These are phyloP conservation scores for Penicillium waksmanii DNA, from an alignment of 495 filamentous ascomycete species.

Conservation along the genomic window DNA sequence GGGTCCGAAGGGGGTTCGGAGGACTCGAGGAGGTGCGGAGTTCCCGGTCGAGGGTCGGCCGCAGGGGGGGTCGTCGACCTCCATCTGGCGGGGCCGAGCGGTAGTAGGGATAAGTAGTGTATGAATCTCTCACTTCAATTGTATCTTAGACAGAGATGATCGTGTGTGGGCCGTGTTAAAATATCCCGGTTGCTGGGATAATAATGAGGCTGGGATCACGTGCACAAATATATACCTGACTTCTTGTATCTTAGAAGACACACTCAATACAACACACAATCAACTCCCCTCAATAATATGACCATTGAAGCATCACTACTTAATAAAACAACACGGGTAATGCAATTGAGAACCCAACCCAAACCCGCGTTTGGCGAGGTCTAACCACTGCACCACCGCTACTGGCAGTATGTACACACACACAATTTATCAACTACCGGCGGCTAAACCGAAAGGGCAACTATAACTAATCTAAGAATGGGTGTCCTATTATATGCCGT, in stretches of 20 bases:
- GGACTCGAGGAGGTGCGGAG: constrained; percentile 2
- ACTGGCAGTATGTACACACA: no score
- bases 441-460: no score
- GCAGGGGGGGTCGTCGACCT: constrained; percentile 4
- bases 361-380: no score
- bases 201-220: not conserved
- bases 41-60: constrained; percentile 2
- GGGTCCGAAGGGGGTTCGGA: constrained; percentile 3
- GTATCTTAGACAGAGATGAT: not conserved
- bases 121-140: not conserved
- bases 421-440: no score
- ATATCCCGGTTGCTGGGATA: constrained; percentile 1
- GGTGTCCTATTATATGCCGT: no score
- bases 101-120: not conserved
- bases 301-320: constrained; percentile 2
- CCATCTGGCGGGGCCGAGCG: not conserved
- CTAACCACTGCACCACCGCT: no score
- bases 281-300: not conserved
- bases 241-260: constrained; percentile 3
- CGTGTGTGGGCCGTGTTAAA: not conserved
- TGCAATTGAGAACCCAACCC: no score
- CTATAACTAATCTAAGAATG: no score
- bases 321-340: not conserved
- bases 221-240: not conserved
- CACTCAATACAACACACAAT: not conserved